Percentiles rank a stretch among this genome's conserved stretches.
These are phyloP conservation scores for Lasiodiplodia hormozganensis DNA, from an alignment of 2,329 filamentous ascomycete genomes.

Conservation along the genomic window DNA sequence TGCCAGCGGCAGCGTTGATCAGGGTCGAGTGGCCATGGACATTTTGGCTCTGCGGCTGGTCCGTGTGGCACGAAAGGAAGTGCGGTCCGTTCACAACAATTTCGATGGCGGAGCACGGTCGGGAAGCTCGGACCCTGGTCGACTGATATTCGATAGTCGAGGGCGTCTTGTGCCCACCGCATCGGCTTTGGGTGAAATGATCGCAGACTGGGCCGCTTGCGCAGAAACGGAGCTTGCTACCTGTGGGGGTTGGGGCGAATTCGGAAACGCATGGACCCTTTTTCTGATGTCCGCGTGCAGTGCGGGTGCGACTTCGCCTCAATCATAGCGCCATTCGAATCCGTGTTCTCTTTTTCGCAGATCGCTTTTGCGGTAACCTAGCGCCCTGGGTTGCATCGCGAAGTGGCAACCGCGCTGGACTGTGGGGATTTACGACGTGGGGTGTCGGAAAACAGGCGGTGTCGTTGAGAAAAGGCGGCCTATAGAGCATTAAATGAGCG, in stretches of 20 bases:
- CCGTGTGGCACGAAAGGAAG: background rate
- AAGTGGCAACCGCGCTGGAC: background rate
- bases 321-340: background rate
- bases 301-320: background rate
- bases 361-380: background rate
- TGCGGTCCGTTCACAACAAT: background rate
- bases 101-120: background rate
- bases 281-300: background rate
- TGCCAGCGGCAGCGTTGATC: background rate
- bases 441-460: background rate
- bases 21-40: background rate
- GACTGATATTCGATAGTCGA: slow-evolving; percentile 24
- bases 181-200: background rate
- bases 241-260: background rate
- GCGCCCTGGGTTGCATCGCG: slow-evolving; percentile 5
- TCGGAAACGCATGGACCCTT: background rate
- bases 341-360: background rate
- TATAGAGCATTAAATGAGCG: background rate
- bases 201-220: background rate
- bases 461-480: slow-evolving; percentile 1
- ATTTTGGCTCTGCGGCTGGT: background rate
- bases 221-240: background rate
- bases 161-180: background rate
- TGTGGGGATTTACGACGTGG: background rate
- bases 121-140: slow-evolving; percentile 2